Evolutionary conservation across 2,329 filamentous ascomycete genomes (phyloP).

Genomic region (Microdochium nivale): DNA sequence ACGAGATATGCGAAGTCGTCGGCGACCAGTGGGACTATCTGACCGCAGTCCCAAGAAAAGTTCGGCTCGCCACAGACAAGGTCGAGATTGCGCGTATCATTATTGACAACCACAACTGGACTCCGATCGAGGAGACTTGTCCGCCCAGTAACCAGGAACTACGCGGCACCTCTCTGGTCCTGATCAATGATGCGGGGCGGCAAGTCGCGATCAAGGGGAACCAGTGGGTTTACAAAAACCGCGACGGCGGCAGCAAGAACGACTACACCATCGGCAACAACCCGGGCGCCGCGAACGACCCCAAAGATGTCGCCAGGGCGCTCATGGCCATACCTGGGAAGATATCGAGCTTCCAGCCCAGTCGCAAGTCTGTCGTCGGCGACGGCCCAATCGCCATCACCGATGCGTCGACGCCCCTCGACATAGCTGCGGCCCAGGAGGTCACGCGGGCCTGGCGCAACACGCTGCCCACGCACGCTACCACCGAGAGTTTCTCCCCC

Average conservation of each 20-base stretch:
- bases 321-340: too few relatives aligned
- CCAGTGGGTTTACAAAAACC: neutral
- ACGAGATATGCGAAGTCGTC: slow-evolving; percentile 30
- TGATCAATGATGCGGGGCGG: slow-evolving; percentile 9
- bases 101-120: slow-evolving; percentile 34
- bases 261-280: neutral
- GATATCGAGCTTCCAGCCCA: too few relatives aligned
- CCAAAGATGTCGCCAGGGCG: too few relatives aligned
- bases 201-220: slow-evolving; percentile 1
- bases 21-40: slow-evolving; percentile 30
- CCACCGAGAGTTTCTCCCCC: too few relatives aligned
- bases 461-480: too few relatives aligned
- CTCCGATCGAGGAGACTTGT: slow-evolving; percentile 15
- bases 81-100: slow-evolving; percentile 30
- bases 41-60: slow-evolving; percentile 31
- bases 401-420: too few relatives aligned
- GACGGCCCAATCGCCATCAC: too few relatives aligned
- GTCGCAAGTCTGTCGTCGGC: too few relatives aligned
- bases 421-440: too few relatives aligned
- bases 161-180: slow-evolving; percentile 5
- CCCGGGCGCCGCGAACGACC: too few relatives aligned
- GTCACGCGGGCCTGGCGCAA: too few relatives aligned
- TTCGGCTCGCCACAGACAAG: slow-evolving; percentile 21
- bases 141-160: slow-evolving; percentile 15
- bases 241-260: slow-evolving; percentile 1